phyloP scores from a whole-genome alignment of 2,329 filamentous ascomycete genomes.

The Diplocarpon mali region DNA sequence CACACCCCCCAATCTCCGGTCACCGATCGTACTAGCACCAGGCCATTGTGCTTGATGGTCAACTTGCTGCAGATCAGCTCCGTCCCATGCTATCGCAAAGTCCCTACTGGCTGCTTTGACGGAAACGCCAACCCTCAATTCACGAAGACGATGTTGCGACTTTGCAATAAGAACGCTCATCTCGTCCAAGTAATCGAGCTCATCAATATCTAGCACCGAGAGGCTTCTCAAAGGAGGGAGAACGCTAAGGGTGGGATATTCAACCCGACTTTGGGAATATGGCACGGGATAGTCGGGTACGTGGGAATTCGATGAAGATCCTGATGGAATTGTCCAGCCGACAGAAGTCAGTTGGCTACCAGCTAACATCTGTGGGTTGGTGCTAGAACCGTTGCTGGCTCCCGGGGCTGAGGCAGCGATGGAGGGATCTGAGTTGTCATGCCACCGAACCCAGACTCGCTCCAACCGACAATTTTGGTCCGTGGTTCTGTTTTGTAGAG shows the following conservation, averaged over 20 bases:
- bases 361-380: slow-evolving; percentile 22
- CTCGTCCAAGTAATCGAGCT: slow-evolving; percentile 72
- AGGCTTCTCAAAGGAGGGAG: slow-evolving; percentile 64
- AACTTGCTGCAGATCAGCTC: slow-evolving; percentile 49
- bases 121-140: slow-evolving; percentile 65
- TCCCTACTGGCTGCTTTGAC: slow-evolving; percentile 34
- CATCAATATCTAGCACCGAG: slow-evolving; percentile 71
- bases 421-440: slow-evolving; percentile 47
- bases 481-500: slow-evolving; percentile 45
- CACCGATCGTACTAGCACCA: slow-evolving; percentile 45
- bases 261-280: slow-evolving; percentile 48
- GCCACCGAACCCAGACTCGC: slow-evolving; percentile 71
- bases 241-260: slow-evolving; percentile 71
- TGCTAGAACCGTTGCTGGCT: slow-evolving; percentile 13
- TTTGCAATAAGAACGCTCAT: slow-evolving; percentile 67
- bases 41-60: slow-evolving; percentile 47
- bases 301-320: slow-evolving; percentile 16
- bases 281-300: slow-evolving; percentile 22
- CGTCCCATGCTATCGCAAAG: slow-evolving; percentile 54
- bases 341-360: slow-evolving; percentile 33
- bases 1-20: slow-evolving; percentile 54
- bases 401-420: slow-evolving; percentile 20
- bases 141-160: slow-evolving; percentile 53
- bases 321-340: slow-evolving; percentile 29
- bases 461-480: slow-evolving; percentile 56